phyloP scores from a whole-genome alignment of 176 grass and related monocot species.

The Oryza glumipatula region DNA sequence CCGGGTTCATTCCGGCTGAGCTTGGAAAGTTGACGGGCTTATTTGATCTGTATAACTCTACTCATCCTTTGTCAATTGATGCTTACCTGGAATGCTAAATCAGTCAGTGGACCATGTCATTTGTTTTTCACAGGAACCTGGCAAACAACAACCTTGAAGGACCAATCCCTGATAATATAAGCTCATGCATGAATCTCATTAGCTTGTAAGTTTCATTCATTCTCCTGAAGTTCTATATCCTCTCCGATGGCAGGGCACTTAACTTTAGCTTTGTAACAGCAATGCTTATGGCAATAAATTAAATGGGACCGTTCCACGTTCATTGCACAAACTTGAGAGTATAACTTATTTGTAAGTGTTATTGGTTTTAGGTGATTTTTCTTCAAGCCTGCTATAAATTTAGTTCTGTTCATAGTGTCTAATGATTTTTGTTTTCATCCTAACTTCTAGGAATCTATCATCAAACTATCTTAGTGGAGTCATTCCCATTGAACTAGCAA shows the following conservation, averaged over 20 bases:
- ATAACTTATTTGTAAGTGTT: constrained; percentile 94
- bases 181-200: constrained; percentile 92
- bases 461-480: constrained; percentile 79
- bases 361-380: constrained; percentile 10
- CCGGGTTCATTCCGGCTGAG: constrained; percentile 82
- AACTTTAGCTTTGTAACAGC: constrained; percentile 49
- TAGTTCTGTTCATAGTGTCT: background rate
- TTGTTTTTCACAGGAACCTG: constrained; percentile 66
- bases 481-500: constrained; percentile 88
- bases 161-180: constrained; percentile 87
- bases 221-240: constrained; percentile 18
- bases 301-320: constrained; percentile 87
- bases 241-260: constrained; percentile 3
- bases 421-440: constrained; percentile 12
- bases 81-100: constrained; percentile 24
- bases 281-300: constrained; percentile 90
- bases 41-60: constrained; percentile 82
- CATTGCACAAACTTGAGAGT: constrained; percentile 83
- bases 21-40: constrained; percentile 87
- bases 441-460: constrained; percentile 72
- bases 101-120: background rate
- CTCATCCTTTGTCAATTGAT: background rate
- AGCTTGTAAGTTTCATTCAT: constrained; percentile 77
- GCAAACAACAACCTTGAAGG: constrained; percentile 92
- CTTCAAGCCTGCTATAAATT: background rate